These are phyloP conservation scores for Cytospora piceicola DNA, from an alignment of 2,329 filamentous ascomycete species.

Conservation along the genomic window DNA sequence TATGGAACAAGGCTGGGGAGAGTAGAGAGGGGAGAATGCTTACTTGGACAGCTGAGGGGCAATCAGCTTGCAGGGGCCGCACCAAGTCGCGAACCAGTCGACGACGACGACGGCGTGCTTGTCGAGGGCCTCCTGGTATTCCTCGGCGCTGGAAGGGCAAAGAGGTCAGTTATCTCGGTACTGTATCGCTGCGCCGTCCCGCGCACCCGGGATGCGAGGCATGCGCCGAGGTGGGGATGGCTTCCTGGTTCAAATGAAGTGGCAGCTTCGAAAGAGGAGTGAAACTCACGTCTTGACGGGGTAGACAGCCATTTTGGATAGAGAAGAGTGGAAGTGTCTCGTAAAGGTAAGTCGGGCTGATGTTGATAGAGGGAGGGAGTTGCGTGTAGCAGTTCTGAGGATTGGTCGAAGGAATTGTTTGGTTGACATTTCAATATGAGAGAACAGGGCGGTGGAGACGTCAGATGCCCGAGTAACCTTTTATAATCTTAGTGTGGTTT, in stretches of 20 bases:
- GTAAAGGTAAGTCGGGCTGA: slow-evolving; percentile 33
- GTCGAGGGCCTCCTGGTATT: slow-evolving; percentile 44
- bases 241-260: background rate
- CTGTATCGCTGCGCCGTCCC: background rate
- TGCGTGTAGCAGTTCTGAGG: slow-evolving; percentile 29
- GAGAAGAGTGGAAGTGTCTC: slow-evolving; percentile 44
- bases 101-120: slow-evolving; percentile 65
- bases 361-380: slow-evolving; percentile 25
- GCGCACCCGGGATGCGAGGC: background rate
- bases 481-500: slow-evolving; percentile 14
- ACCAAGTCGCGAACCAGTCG: slow-evolving; percentile 90
- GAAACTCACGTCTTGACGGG: slow-evolving; percentile 43
- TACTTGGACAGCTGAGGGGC: slow-evolving; percentile 73
- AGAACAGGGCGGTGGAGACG: slow-evolving; percentile 9
- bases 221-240: background rate
- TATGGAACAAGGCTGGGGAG: background rate
- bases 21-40: slow-evolving; percentile 36
- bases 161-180: slow-evolving; percentile 7
- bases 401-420: slow-evolving; percentile 27
- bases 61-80: slow-evolving; percentile 92
- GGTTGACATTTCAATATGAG: slow-evolving; percentile 26
- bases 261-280: background rate
- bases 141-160: slow-evolving; percentile 29
- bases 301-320: slow-evolving; percentile 50
- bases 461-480: slow-evolving; percentile 15